These are phyloP conservation scores for Thelonectria olida DNA, from an alignment of 2,329 filamentous ascomycete species.

Conservation along the genomic window DNA sequence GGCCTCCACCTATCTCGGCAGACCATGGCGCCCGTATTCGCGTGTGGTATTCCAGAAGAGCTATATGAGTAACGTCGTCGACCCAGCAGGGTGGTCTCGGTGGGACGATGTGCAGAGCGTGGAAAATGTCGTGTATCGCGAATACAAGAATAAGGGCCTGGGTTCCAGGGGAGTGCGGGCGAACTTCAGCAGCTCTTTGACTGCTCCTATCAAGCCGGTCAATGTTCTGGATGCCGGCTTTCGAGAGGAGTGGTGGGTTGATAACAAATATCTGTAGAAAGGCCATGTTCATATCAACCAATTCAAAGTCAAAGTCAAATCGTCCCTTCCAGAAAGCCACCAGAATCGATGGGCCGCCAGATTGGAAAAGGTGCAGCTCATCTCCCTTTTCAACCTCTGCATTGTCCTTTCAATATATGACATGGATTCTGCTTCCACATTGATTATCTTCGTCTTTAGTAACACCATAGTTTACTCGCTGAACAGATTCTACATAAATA, in stretches of 20 bases:
- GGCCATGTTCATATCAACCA: no score
- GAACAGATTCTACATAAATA: neutral
- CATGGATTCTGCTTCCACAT: no score
- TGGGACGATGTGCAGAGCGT: neutral
- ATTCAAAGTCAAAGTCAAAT: no score
- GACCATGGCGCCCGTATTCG: neutral
- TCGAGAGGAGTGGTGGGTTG: conserved; percentile 1
- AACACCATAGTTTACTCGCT: neutral
- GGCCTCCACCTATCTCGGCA: neutral
- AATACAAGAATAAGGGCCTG: neutral
- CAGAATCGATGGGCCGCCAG: no score
- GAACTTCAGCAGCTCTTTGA: neutral
- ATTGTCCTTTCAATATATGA: no score
- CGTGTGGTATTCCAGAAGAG: conserved; percentile 2
- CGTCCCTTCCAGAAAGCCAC: no score
- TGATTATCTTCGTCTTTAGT: no score
- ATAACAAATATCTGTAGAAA: neutral
- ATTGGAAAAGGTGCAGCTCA: no score
- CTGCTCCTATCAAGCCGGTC: neutral
- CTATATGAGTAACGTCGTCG: neutral
- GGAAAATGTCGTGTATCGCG: neutral
- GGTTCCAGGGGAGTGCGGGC: neutral
- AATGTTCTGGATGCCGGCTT: neutral
- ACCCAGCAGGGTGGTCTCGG: neutral
- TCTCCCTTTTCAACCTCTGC: no score